Conservation (phyloP, 139 green algal species). For the Desmodesmus armatus region DNA sequence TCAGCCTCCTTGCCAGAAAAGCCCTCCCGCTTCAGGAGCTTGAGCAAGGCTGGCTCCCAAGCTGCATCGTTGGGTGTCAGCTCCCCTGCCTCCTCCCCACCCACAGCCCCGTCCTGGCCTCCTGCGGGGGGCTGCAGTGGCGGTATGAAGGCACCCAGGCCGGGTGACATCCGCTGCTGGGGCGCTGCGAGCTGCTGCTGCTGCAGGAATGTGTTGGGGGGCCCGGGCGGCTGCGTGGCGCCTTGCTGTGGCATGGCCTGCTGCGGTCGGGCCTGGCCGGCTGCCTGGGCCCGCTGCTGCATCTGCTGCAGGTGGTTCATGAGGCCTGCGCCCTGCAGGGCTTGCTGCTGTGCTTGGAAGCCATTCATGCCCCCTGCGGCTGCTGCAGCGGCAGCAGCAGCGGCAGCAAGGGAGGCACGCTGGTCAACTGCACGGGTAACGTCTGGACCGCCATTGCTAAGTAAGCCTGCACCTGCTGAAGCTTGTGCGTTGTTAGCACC, state of each 20-base stretch:
- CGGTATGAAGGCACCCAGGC: background rate
- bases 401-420: background rate
- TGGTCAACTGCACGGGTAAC: conserved; percentile 26
- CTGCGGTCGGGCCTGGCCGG: background rate
- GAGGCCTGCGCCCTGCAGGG: background rate
- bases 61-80: background rate
- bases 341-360: background rate
- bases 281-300: background rate
- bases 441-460: background rate
- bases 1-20: conserved; percentile 44
- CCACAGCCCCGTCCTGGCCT: background rate
- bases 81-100: background rate
- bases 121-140: background rate
- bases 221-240: background rate
- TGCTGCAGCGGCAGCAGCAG: background rate
- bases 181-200: conserved; percentile 18
- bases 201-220: too few species aligned
- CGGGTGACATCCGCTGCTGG: background rate
- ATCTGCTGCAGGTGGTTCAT: background rate
- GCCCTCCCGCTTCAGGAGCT: conserved; percentile 20
- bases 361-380: background rate
- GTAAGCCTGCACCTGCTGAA: too few species aligned
- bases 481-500: background rate
- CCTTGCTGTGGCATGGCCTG: conserved; percentile 22
- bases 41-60: background rate